phyloP scores from a whole-genome alignment of 2,329 filamentous ascomycete species.

The Clarireedia monteithiana region DNA sequence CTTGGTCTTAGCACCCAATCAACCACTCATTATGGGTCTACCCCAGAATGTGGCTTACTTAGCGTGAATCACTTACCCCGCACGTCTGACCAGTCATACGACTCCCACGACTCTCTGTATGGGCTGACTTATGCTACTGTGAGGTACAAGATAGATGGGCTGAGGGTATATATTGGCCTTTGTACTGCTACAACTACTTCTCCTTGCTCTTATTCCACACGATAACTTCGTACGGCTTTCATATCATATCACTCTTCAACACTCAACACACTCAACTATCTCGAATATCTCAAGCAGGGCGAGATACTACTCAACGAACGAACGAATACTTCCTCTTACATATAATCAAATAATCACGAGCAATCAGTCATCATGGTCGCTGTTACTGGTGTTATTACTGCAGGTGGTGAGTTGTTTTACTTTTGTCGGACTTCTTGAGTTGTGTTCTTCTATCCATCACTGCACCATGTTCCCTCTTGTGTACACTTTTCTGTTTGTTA shows the following conservation, averaged over 20 bases:
- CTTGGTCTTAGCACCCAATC: too few species aligned
- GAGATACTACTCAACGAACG: background rate
- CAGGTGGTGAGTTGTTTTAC: conserved; percentile 1
- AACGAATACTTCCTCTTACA: background rate
- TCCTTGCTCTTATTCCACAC: too few species aligned
- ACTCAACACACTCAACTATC: too few species aligned
- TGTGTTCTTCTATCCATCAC: background rate
- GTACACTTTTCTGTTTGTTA: too few species aligned
- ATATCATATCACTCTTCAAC: too few species aligned
- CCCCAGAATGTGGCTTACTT: background rate
- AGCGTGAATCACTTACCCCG: background rate
- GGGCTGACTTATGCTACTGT: background rate
- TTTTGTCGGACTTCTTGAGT: background rate
- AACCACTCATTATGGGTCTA: too few species aligned
- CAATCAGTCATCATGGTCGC: conserved; percentile 7
- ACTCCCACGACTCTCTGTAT: background rate
- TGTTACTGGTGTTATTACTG: conserved; percentile 6
- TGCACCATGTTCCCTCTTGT: background rate
- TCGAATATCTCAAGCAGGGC: too few species aligned
- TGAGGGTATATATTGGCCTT: too few species aligned
- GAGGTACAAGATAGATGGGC: background rate
- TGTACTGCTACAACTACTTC: too few species aligned
- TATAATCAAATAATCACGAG: background rate
- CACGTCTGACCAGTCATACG: background rate
- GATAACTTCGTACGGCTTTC: too few species aligned